Base-by-base conservation (phyloP, 1,284 basidiomycete species). In the Pseudozyma pruni region DNA sequence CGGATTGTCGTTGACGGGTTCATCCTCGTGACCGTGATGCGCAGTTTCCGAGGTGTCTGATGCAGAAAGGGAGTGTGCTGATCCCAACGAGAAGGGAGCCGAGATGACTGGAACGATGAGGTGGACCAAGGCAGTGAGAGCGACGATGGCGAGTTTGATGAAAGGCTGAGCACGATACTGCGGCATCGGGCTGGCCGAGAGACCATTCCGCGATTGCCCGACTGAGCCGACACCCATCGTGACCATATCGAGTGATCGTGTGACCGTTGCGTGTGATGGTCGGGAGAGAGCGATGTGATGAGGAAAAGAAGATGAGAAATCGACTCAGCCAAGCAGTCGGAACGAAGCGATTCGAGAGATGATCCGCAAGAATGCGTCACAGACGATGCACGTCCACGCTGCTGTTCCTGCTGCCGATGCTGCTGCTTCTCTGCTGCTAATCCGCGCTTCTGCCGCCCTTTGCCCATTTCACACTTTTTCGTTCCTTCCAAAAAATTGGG, bases 121-220 rank as follows among this genome's bases (percentile, higher is more conserved):
- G 29, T 73, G 61, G 17, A 69, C 58, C 46, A 73, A 37, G 13
- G 71, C 47, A 10, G 69, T 70, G 23, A 64, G 44, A 4, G 45
- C 50, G 25, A 72, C 55, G 42, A 67, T 59, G 43, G 57, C 57
- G 31, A 74, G 32, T 48, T 66, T 66, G 57, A 68, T 34, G 37
- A 71, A 61, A 14, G 66, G 63, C 27, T 70, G 61, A 5, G 61
- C 71, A 14, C 58, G 59, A 40, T 51, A 68, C 25, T 60, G 59
- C n/a, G n/a, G n/a, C 32, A 59, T 17, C 14, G 55, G 46, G 41
- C 31, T 41, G n/a, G 45, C 57, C 16, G 54, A 17, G 14, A n/a
- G 27, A 19, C 34, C 37, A 19, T 23, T 23, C 31, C 44, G 43
- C 31, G 60, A 27, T 11, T 48, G 27, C 17, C 41, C 47, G 34